Evolutionary conservation across 2,329 filamentous ascomycete genomes (phyloP).

Genomic region (Aotearoamyces nothofagi): DNA sequence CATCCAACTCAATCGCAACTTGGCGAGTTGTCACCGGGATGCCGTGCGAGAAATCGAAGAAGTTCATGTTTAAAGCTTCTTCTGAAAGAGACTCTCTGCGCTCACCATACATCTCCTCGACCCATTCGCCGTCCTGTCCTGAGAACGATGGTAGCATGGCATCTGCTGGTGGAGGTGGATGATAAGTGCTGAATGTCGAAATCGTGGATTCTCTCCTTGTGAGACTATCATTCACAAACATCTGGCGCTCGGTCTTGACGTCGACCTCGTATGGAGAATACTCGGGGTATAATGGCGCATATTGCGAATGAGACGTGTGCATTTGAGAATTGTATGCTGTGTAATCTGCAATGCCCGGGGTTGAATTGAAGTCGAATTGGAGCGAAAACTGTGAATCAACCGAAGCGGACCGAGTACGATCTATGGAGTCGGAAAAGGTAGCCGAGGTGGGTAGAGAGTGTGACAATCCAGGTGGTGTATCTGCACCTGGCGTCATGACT

Average conservation of each 20-base stretch:
- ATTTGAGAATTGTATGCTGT: conserved; percentile 48
- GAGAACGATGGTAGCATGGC: conserved; percentile 48
- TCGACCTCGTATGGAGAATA: conserved; percentile 83
- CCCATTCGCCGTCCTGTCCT: conserved; percentile 51
- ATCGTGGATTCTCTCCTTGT: conserved; percentile 74
- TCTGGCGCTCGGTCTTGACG: conserved; percentile 88
- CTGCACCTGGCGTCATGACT: conserved; percentile 29
- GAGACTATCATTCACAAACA: conserved; percentile 83
- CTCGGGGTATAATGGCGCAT: conserved; percentile 30
- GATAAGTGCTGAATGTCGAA: conserved; percentile 86
- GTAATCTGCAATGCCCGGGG: conserved; percentile 35
- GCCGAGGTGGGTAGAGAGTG: conserved; percentile 73
- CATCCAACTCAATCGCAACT: conserved; percentile 68
- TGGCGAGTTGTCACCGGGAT: conserved; percentile 47
- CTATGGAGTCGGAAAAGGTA: conserved; percentile 60
- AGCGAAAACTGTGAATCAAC: conserved; percentile 65
- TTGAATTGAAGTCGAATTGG: conserved; percentile 58
- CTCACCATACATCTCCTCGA: conserved; percentile 54
- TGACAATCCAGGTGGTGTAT: conserved; percentile 63
- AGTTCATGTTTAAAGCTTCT: conserved; percentile 57
- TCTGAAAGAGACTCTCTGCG: conserved; percentile 52
- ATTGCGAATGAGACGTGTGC: conserved; percentile 33
- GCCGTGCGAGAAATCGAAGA: conserved; percentile 68
- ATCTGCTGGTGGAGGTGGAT: conserved; percentile 59
- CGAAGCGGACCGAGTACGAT: conserved; percentile 59